Conservation (phyloP, 441 rosid genomes). For the Viola pubescens region DNA sequence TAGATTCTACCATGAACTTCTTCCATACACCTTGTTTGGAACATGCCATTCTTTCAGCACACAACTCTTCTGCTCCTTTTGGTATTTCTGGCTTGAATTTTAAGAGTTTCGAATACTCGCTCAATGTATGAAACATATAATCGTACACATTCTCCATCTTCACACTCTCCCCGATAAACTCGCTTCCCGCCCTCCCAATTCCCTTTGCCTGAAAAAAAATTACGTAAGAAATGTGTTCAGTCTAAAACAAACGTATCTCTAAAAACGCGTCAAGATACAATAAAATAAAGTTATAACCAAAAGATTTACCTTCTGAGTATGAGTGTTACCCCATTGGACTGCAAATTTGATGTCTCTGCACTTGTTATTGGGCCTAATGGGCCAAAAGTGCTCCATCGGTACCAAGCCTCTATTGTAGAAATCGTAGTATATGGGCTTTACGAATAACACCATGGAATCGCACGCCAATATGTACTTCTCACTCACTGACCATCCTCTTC, state of each 20-base stretch:
- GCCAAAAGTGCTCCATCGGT: slow-evolving; percentile 78
- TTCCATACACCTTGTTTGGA: slow-evolving; percentile 25
- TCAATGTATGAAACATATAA: slow-evolving; percentile 64
- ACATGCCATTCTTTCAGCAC: slow-evolving; percentile 45
- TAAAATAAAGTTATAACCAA: background rate
- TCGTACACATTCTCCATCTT: slow-evolving; percentile 55
- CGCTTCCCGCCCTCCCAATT: slow-evolving; percentile 51
- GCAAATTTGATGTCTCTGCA: slow-evolving; percentile 69
- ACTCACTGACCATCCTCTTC: slow-evolving; percentile 84
- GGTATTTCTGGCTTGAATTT: slow-evolving; percentile 56
- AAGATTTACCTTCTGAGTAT: slow-evolving; percentile 37
- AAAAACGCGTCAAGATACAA: background rate
- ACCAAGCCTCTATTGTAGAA: slow-evolving; percentile 59
- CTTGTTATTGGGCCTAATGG: slow-evolving; percentile 45
- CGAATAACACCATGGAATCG: slow-evolving; percentile 52
- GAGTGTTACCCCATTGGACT: slow-evolving; percentile 72
- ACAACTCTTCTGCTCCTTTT: slow-evolving; percentile 31
- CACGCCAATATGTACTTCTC: slow-evolving; percentile 84
- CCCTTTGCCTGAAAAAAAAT: slow-evolving; percentile 38
- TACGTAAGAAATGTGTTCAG: background rate
- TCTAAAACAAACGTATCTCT: background rate
- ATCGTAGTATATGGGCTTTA: slow-evolving; percentile 50
- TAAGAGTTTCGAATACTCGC: slow-evolving; percentile 53
- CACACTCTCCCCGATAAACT: slow-evolving; percentile 37
- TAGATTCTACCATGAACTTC: slow-evolving; percentile 52